Percentiles rank a stretch among this genome's conserved stretches.
Conservation (phyloP, 2,329 filamentous ascomycete genomes). For the Xylaria arbuscula region DNA sequence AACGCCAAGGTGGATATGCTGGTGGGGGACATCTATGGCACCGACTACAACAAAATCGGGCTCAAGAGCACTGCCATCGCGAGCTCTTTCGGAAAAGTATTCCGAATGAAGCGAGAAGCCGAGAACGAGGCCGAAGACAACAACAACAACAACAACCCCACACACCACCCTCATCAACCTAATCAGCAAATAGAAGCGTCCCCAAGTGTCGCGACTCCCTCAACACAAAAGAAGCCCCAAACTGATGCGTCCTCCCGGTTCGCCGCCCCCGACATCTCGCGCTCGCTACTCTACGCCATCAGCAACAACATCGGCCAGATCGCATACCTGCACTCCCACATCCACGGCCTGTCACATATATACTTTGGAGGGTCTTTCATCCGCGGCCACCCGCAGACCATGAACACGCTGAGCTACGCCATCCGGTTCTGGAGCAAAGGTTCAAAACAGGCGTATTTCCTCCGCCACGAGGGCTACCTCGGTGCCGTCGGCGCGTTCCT, state of each 20-base stretch:
- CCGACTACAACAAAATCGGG: constrained; percentile 95
- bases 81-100: constrained; percentile 96
- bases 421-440: constrained; percentile 98
- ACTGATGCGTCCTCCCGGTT: constrained; percentile 64
- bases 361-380: constrained; percentile 99
- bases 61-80: constrained; percentile 96
- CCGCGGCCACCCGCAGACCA: constrained; percentile 93
- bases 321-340: constrained; percentile 95
- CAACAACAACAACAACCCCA: constrained; percentile 69
- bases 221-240: constrained; percentile 32
- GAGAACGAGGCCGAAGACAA: constrained; percentile 82
- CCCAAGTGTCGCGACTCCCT: constrained; percentile 20
- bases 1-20: constrained; percentile 95
- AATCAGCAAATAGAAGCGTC: constrained; percentile 24
- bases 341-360: constrained; percentile 89
- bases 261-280: constrained; percentile 84
- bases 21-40: constrained; percentile 97
- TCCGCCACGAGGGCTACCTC: constrained; percentile 95
- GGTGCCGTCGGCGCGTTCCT: constrained; percentile 94
- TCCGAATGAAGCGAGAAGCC: constrained; percentile 88
- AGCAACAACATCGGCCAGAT: constrained; percentile 99
- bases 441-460: constrained; percentile 92
- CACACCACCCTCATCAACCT: constrained; percentile 56
- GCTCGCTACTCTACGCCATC: constrained; percentile 92
- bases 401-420: constrained; percentile 96